phyloP scores from a whole-genome alignment of 805 yeast genomes.

The Metschnikowia arizonensis region DNA sequence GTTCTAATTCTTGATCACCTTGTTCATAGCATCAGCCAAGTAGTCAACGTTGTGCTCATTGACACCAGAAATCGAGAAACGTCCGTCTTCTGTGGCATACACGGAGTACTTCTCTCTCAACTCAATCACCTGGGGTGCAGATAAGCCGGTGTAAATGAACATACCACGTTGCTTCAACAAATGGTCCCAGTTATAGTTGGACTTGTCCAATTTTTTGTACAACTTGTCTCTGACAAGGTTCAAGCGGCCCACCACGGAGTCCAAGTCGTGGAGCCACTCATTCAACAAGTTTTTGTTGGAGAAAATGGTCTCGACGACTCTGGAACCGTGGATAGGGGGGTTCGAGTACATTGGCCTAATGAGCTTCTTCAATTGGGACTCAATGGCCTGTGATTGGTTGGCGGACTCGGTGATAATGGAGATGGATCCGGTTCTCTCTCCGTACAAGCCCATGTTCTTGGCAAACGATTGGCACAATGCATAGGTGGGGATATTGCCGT shows the following conservation, averaged over 20 bases:
- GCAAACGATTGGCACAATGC: slow-evolving; percentile 50
- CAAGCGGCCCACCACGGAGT: slow-evolving; percentile 74
- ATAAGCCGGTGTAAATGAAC: slow-evolving; percentile 90
- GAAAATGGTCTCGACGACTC: slow-evolving; percentile 76
- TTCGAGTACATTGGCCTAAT: slow-evolving; percentile 87
- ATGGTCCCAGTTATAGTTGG: slow-evolving; percentile 78
- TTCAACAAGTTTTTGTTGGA: slow-evolving; percentile 52
- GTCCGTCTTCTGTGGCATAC: slow-evolving; percentile 85
- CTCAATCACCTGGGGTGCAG: slow-evolving; percentile 61
- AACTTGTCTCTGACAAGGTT: slow-evolving; percentile 64
- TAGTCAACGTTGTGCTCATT: slow-evolving; percentile 75
- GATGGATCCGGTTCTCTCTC: slow-evolving; percentile 71
- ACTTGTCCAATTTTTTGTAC: slow-evolving; percentile 57
- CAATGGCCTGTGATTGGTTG: slow-evolving; percentile 50
- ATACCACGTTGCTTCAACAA: slow-evolving; percentile 88
- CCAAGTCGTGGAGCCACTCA: slow-evolving; percentile 82
- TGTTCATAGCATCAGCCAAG: slow-evolving; percentile 58
- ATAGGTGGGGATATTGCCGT: slow-evolving; percentile 47
- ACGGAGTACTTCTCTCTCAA: slow-evolving; percentile 71
- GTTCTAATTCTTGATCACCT: slow-evolving; percentile 37
- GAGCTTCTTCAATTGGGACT: slow-evolving; percentile 76
- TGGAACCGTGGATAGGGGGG: slow-evolving; percentile 93
- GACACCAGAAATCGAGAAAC: slow-evolving; percentile 88
- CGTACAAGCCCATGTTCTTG: slow-evolving; percentile 47
- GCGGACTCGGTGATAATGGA: slow-evolving; percentile 56